Evolutionary conservation across 176 grass and related monocot species (phyloP).

Genomic region (Thalia dealbata): DNA sequence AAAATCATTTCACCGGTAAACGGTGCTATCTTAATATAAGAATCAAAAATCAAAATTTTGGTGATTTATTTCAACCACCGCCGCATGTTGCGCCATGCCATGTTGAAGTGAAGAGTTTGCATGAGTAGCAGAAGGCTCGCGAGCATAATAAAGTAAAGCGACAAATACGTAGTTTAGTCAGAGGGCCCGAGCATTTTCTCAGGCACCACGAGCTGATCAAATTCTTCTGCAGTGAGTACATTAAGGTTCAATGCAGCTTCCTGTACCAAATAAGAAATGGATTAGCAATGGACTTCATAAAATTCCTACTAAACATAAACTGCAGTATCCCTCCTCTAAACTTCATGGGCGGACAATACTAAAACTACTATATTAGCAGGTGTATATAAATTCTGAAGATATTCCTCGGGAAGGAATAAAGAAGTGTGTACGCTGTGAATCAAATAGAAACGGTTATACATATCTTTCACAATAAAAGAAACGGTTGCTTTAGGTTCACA

Average conservation of each 20-base stretch:
- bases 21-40: neutral
- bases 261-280: neutral
- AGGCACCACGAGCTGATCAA: conserved; percentile 14
- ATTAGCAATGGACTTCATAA: no score
- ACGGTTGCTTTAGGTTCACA: no score
- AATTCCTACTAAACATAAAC: no score
- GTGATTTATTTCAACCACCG: neutral
- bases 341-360: no score
- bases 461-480: no score
- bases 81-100: neutral
- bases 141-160: neutral
- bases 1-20: neutral
- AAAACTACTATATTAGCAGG: no score
- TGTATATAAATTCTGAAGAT: no score
- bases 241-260: conserved; percentile 20
- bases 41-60: neutral
- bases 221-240: conserved; percentile 21
- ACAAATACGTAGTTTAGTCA: neutral
- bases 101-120: neutral
- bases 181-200: conserved; percentile 24
- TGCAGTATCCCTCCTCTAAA: no score
- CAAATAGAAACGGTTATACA: neutral
- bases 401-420: no score
- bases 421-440: no score
- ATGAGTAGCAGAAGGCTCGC: neutral